These are phyloP conservation scores for Triticum urartu DNA, from an alignment of 176 grass and related monocot species.

Conservation along the genomic window DNA sequence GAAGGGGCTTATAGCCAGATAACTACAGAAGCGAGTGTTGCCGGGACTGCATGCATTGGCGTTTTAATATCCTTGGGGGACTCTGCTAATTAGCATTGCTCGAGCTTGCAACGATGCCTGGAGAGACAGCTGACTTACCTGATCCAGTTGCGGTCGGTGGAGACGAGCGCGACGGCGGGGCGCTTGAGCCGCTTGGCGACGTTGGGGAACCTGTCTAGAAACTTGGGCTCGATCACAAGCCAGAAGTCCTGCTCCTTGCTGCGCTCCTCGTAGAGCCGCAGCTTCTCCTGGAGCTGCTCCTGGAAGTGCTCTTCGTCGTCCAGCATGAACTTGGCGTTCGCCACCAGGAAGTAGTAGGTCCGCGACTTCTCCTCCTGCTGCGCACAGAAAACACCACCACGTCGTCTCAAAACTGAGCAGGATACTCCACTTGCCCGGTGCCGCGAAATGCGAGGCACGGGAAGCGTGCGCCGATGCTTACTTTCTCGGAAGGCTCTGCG, in stretches of 20 bases:
- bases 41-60: not conserved
- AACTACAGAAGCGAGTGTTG: not conserved
- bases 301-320: conserved; percentile 99
- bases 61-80: not conserved
- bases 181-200: conserved; percentile 79
- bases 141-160: conserved; percentile 85
- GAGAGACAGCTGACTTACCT: conserved; percentile 43
- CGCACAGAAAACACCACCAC: not conserved
- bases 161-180: conserved; percentile 80
- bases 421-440: not conserved
- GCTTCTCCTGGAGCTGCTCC: conserved; percentile 74
- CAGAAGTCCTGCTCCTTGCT: conserved; percentile 82
- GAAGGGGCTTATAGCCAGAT: not conserved
- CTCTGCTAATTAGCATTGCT: not conserved
- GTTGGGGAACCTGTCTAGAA: conserved; percentile 75
- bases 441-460: not conserved
- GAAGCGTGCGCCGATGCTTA: not conserved
- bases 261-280: conserved; percentile 66
- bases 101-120: not conserved
- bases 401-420: not conserved
- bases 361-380: conserved; percentile 54
- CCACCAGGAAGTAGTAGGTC: conserved; percentile 84
- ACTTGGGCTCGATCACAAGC: conserved; percentile 91
- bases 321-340: conserved; percentile 97
- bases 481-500: conserved; percentile 43